Evolutionary conservation across 2,329 filamentous ascomycete genomes (phyloP), one percentile per base, ranked within the genome.

Genomic region (Botrytis tulipae): DNA sequence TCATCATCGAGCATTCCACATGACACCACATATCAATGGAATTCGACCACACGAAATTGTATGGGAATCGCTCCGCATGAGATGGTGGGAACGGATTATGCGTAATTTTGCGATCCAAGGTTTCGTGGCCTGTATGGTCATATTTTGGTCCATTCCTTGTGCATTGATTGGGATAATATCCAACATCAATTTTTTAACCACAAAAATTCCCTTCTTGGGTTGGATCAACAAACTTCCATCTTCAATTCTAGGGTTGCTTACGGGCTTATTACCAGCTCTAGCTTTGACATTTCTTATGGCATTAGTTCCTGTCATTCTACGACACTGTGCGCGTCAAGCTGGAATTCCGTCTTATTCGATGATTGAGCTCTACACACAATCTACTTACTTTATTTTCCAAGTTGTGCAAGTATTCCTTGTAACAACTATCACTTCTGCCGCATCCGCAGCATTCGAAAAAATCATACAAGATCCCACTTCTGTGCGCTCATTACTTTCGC

Each of bases 81-180:
- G 85, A 75, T 87, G 89, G 89, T 87, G 87, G 86, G 85, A 90
- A 80, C 83, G 88, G 74, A 84, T 91, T 76, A 79, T 91, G 77
- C 84, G 88, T 74, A 82, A 87, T 78, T 82, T 86, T 78, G 79
- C 83, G 69, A 84, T 87, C 2, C 83, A 87, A 70, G 83, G 83
- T 25, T 85, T 90, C 44, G 86, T 92, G 37, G 82, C 85, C 25
- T 85, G 84, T 2, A 82, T 90, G 73, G 88, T 92, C 75, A 82
- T 91, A 68, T 92, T 92, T 83, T 92, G 90, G 90, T 87, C 90
- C 4, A 87, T 92, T 70, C 90, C 90, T 0, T 87, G 90, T n/a
- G 89, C 88, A 3, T 82, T 90, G 32, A 88, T 92, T 37, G 90
- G 88, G 79, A 83, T 87, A 20, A 87, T 91, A 75, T 91, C 89